Base-by-base conservation (phyloP, 2,329 filamentous ascomycete genomes). In the Ceratocystis variospora region DNA sequence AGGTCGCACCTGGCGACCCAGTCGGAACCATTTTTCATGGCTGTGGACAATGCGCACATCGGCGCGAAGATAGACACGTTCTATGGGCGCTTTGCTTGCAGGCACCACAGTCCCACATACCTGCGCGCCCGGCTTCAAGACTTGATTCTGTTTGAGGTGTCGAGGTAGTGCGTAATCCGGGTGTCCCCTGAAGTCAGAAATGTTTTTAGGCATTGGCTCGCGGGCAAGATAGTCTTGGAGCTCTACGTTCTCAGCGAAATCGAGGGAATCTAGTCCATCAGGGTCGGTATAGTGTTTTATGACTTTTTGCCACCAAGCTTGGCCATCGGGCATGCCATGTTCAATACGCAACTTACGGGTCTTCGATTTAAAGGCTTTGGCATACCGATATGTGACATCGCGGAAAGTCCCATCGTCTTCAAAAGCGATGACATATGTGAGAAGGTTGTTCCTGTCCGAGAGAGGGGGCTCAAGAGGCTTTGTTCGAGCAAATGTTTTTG, bases 291-390 rank as follows among this genome's bases (percentile, higher is more conserved):
- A 87, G 19, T 76, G 72, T 67, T 76, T 76, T 74, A 86, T 76
- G 0, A 78, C 78, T 63, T 75, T 78, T 2, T 75, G 75, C 80
- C 82, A 84, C 83, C 83, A 86, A 6, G 25, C 64, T 22, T 44
- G n/a, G 48, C 75, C 77, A 79, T 57, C 73, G 79, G 74, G 41
- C 73, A 74, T 61, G n/a, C 63, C 59, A 19, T 65, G 41, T 15
- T 97, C 94, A 1, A 99, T 81, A n/a, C 94, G 85, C 67, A 83
- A 76, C 69, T 86, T 90, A 25, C 89, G 83, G 0, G 92, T 96
- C 75, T 97, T 97, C 25, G 92, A 89, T 71, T 91, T 94, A 76
- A 88, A 97, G 0, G 87, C 87, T 74, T 94, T 95, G 1, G 86
- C 82, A 73, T 99, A 99, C 17, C 94, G 84, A 66, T 85, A 82